These are phyloP conservation scores for Pelargonium australe DNA, from an alignment of 441 rosid genomes.

Conservation along the genomic window DNA sequence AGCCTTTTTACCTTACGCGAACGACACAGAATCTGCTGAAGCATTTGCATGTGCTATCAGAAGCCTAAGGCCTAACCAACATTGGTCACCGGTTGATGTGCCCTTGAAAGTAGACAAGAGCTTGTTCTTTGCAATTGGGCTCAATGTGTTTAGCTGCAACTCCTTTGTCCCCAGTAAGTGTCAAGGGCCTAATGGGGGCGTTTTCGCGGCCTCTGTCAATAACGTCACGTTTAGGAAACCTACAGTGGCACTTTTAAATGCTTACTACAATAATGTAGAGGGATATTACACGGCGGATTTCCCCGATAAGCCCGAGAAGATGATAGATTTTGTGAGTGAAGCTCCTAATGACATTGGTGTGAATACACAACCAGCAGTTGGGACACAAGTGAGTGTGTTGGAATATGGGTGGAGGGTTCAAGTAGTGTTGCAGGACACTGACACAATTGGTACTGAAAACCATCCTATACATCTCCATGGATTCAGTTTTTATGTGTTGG, in stretches of 20 bases:
- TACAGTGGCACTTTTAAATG: conserved; percentile 8
- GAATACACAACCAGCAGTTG: conserved; percentile 8
- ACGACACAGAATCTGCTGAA: conserved; percentile 17
- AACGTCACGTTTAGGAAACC: conserved; percentile 15
- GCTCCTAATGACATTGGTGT: conserved; percentile 13
- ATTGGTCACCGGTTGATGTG: conserved; percentile 12
- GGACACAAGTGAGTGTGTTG: conserved; percentile 17
- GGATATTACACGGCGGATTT: conserved; percentile 19
- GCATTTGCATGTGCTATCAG: conserved; percentile 14
- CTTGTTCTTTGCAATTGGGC: conserved; percentile 19
- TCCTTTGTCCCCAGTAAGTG: conserved; percentile 5
- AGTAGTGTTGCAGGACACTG: conserved; percentile 20
- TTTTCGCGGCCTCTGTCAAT: conserved; percentile 12
- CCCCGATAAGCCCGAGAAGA: conserved; percentile 17
- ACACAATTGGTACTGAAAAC: conserved; percentile 14
- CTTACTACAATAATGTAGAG: conserved; percentile 7
- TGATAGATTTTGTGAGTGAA: conserved; percentile 15
- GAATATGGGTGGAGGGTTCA: conserved; percentile 16
- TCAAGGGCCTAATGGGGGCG: conserved; percentile 12
- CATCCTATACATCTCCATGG: conserved; percentile 24
- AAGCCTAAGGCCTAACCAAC: conserved; percentile 8
- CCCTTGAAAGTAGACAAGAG: conserved; percentile 15
- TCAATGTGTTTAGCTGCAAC: background rate
- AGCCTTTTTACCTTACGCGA: conserved; percentile 10
- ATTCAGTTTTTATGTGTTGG: conserved; percentile 23